Percentiles rank a stretch among this genome's conserved stretches.
These are phyloP conservation scores for Sarocladiaceae sp. DNA, from an alignment of 2,329 filamentous ascomycete species.

Conservation along the genomic window DNA sequence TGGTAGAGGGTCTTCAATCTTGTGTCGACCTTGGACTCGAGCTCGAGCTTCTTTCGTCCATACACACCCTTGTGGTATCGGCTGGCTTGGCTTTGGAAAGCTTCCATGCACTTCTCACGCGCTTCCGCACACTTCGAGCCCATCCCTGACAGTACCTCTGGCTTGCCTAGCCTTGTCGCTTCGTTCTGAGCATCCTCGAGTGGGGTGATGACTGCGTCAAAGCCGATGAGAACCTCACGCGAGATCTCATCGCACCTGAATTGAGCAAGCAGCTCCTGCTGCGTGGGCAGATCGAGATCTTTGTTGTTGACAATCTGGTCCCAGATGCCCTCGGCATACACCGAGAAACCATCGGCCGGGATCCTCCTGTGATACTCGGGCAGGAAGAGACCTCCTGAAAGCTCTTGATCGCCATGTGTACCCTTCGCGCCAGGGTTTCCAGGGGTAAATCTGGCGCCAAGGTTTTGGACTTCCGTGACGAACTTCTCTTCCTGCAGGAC, in stretches of 20 bases:
- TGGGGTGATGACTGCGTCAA: constrained; percentile 75
- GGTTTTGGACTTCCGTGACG: constrained; percentile 66
- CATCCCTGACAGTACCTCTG: constrained; percentile 66
- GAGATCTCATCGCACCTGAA: constrained; percentile 97
- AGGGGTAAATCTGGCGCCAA: constrained; percentile 75
- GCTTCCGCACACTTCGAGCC: constrained; percentile 67
- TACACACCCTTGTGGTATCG: constrained; percentile 97
- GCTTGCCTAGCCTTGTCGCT: constrained; percentile 63
- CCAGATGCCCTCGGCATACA: constrained; percentile 93
- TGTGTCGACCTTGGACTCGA: constrained; percentile 81
- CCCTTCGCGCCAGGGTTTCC: constrained; percentile 68
- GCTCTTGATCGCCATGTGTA: constrained; percentile 60
- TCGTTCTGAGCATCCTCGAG: constrained; percentile 83
- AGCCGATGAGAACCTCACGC: constrained; percentile 75
- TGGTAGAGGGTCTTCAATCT: constrained; percentile 82
- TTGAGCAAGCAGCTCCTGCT: constrained; percentile 93
- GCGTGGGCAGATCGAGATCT: constrained; percentile 90
- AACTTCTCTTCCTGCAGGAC: constrained; percentile 93
- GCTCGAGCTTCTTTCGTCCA: constrained; percentile 73
- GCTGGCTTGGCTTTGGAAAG: constrained; percentile 87
- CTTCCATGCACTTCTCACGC: constrained; percentile 65
- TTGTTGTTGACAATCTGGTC: constrained; percentile 99
- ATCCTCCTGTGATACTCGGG: constrained; percentile 94
- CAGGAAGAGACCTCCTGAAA: constrained; percentile 76
- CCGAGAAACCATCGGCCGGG: constrained; percentile 91